Evolutionary conservation across 2,329 filamentous ascomycete genomes (phyloP), one percentile per base, ranked within the genome.

Genomic region (Paramyrothecium roridum): DNA sequence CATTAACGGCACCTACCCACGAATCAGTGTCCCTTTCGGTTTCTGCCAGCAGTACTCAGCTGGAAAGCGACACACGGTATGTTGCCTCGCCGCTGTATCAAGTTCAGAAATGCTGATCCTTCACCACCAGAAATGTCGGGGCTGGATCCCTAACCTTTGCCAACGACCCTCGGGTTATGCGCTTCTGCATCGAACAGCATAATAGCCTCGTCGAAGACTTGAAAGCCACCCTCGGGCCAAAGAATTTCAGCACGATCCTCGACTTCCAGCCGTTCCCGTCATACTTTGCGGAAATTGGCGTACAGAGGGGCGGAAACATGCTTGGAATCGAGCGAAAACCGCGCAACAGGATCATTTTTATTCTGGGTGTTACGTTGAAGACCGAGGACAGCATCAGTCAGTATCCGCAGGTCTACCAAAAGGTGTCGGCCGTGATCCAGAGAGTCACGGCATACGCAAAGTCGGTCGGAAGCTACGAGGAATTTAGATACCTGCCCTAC

Each of bases 401-500:
- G 11, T 30, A 33, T 37, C 20, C 52, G n/a, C 40, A n/a, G 52
- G 45, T 48, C 8, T 34, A 53, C 21, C 50, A 45, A 11, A 13
- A 37, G 40, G n/a, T 48, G 40, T 2, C 22, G 19, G 52, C 45
- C 19, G 34, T 48, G 43, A 47, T 48, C 20, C 20, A 40, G 16
- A 46, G 22, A 43, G 43, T 61, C 30, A 59, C 63, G 40, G 59
- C 62, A 8, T 49, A 57, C 11, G 61, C 65, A 6, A 64, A 59
- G 45, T 58, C 58, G 3, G 49, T 63, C 22, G 57, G 54, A 4
- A 60, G 58, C 2, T 58, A 61, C 34, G 59, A 70, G 50, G 58
- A 61, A 11, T 69, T 67, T 53, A 52, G 65, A 2, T 72, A 71
- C 57, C 57, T 71, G 37, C 70, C 70, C 54, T 71, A 72, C 51